Evolutionary conservation across 805 yeast genomes (phyloP).

Genomic region (Candida easanensis): DNA sequence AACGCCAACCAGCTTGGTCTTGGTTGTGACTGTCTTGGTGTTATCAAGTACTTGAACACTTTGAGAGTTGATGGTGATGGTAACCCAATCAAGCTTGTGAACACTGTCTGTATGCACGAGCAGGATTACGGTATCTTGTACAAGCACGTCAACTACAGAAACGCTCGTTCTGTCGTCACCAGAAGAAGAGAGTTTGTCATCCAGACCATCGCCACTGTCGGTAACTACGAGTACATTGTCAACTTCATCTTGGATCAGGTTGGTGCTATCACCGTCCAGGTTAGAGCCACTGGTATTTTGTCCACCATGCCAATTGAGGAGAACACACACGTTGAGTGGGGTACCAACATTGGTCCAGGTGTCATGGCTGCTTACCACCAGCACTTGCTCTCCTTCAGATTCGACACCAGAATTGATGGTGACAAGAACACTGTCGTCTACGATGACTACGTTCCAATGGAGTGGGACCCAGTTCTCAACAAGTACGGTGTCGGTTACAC

Average conservation of each 20-base stretch:
- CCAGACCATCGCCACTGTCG: slow-evolving; percentile 81
- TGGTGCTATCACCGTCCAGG: slow-evolving; percentile 74
- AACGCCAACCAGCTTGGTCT: slow-evolving; percentile 64
- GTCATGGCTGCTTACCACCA: slow-evolving; percentile 85
- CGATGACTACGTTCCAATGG: slow-evolving; percentile 67
- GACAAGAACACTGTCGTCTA: slow-evolving; percentile 70
- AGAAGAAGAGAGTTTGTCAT: slow-evolving; percentile 77
- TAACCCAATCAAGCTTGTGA: slow-evolving; percentile 58
- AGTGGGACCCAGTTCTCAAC: slow-evolving; percentile 49
- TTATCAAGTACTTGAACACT: slow-evolving; percentile 70
- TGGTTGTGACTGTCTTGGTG: slow-evolving; percentile 84
- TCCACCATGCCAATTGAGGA: slow-evolving; percentile 82
- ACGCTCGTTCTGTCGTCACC: slow-evolving; percentile 58
- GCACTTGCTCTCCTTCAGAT: slow-evolving; percentile 74
- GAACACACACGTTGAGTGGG: slow-evolving; percentile 59
- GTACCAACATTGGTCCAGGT: slow-evolving; percentile 75
- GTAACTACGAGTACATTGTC: slow-evolving; percentile 77
- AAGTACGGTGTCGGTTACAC: slow-evolving; percentile 70
- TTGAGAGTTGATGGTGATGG: slow-evolving; percentile 55
- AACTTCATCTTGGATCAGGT: slow-evolving; percentile 73
- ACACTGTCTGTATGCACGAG: slow-evolving; percentile 78
- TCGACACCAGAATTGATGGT: slow-evolving; percentile 82
- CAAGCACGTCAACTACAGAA: slow-evolving; percentile 81
- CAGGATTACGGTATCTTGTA: slow-evolving; percentile 73
- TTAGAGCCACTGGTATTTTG: slow-evolving; percentile 83